A percentile compares a stretch with the other conserved stretches of the same genome.
Conservation (phyloP, 495 filamentous ascomycete genomes). For the Lepidopterella palustris region DNA sequence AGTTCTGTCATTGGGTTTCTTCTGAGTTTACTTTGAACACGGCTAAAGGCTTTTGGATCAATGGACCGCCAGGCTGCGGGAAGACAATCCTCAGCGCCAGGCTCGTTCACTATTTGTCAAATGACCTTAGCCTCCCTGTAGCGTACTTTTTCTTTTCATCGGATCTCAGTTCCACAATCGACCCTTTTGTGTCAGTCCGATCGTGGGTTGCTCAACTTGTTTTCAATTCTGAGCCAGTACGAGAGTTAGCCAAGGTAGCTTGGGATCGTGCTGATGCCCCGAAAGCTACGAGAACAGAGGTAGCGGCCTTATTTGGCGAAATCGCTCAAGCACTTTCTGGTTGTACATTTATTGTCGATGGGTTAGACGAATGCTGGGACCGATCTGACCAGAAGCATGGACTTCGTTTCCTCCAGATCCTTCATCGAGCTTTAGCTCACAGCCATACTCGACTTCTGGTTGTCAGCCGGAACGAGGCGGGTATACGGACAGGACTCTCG, state of each 20-base stretch:
- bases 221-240: neutral
- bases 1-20: neutral
- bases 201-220: neutral
- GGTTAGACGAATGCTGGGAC: neutral
- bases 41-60: neutral
- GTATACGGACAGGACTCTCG: neutral
- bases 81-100: neutral
- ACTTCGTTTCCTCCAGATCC: neutral
- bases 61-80: neutral
- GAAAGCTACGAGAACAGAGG: neutral
- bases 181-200: neutral
- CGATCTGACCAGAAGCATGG: neutral
- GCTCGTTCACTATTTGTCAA: neutral
- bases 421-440: neutral
- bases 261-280: neutral
- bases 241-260: neutral
- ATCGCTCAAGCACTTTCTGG: neutral
- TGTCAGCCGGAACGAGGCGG: neutral
- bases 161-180: neutral
- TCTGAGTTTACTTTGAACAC: neutral
- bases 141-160: neutral
- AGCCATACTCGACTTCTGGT: neutral
- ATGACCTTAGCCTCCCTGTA: neutral
- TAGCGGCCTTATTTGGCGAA: neutral
- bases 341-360: neutral